These are phyloP conservation scores for Capillidium heterosporum DNA, from an alignment of 371 early-diverging fungal genomes.

Conservation along the genomic window DNA sequence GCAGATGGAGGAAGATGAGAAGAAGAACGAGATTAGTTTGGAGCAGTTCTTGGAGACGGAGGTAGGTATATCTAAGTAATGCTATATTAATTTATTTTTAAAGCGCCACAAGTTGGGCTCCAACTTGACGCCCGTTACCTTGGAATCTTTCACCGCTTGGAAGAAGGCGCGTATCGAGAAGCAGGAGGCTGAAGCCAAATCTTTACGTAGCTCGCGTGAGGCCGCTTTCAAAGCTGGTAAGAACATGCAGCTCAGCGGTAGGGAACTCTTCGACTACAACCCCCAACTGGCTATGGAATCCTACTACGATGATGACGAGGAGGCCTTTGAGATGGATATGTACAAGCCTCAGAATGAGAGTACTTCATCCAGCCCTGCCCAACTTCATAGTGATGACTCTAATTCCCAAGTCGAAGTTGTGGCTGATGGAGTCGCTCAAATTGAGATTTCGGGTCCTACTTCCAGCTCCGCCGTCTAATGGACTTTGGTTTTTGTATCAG, in stretches of 20 bases:
- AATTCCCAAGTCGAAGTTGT: no score
- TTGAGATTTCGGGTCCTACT: no score
- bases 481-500: no score
- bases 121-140: slow-evolving; percentile 90
- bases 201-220: slow-evolving; percentile 60
- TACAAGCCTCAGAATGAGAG: slow-evolving; percentile 11
- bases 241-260: slow-evolving; percentile 84
- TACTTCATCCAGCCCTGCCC: no score
- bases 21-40: slow-evolving; percentile 64
- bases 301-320: slow-evolving; percentile 56
- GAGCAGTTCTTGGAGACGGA: slow-evolving; percentile 94
- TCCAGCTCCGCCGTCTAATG: no score
- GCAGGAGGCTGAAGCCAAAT: slow-evolving; percentile 46
- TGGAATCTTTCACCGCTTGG: slow-evolving; percentile 90
- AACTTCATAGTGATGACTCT: no score
- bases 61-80: slow-evolving; percentile 20
- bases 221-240: slow-evolving; percentile 83
- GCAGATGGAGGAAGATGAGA: slow-evolving; percentile 46
- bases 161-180: slow-evolving; percentile 69
- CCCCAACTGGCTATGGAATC: slow-evolving; percentile 64
- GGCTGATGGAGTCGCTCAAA: no score
- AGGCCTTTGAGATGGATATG: slow-evolving; percentile 31
- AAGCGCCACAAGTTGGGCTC: slow-evolving; percentile 86
- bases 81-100: not conserved
- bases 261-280: slow-evolving; percentile 95